Conservation (phyloP, 768 basidiomycete species). For the Clavulina sp. region DNA sequence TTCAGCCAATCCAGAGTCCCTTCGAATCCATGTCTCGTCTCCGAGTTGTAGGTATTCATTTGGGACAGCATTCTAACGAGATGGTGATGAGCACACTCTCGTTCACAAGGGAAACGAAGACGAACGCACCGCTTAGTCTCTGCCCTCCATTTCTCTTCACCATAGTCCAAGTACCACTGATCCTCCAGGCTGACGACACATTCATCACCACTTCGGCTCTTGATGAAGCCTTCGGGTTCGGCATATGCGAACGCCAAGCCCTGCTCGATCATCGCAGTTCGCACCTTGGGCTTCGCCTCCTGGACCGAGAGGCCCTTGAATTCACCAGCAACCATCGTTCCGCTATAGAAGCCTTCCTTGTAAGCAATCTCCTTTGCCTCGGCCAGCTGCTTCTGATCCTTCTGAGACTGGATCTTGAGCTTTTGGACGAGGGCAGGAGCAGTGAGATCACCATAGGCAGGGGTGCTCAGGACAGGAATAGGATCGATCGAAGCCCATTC, state of each 20-base stretch:
- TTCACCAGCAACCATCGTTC: slow-evolving; percentile 79
- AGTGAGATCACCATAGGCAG: slow-evolving; percentile 82
- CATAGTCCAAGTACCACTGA: slow-evolving; percentile 98
- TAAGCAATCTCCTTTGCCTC: slow-evolving; percentile 97
- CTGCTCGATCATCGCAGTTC: slow-evolving; percentile 60
- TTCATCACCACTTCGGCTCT: slow-evolving; percentile 85
- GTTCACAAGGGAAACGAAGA: neutral
- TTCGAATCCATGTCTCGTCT: slow-evolving; percentile 86
- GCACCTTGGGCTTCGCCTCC: slow-evolving; percentile 81
- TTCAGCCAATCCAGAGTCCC: slow-evolving; percentile 87
- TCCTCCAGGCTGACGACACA: slow-evolving; percentile 97
- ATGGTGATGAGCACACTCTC: neutral
- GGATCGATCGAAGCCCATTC: slow-evolving; percentile 74
- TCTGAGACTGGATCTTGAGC: slow-evolving; percentile 89
- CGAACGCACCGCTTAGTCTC: slow-evolving; percentile 52
- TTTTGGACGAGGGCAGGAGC: slow-evolving; percentile 71
- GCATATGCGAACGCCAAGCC: slow-evolving; percentile 81
- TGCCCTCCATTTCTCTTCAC: slow-evolving; percentile 75
- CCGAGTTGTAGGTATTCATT: slow-evolving; percentile 84
- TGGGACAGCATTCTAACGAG: slow-evolving; percentile 44
- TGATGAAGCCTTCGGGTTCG: slow-evolving; percentile 82
- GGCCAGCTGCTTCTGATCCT: slow-evolving; percentile 79
- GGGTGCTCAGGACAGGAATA: slow-evolving; percentile 73
- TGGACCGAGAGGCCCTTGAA: slow-evolving; percentile 79
- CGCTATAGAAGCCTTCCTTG: slow-evolving; percentile 95